Evolutionary conservation across 2,329 filamentous ascomycete genomes (phyloP).

Genomic region (Trichoderma brevicompactum): DNA sequence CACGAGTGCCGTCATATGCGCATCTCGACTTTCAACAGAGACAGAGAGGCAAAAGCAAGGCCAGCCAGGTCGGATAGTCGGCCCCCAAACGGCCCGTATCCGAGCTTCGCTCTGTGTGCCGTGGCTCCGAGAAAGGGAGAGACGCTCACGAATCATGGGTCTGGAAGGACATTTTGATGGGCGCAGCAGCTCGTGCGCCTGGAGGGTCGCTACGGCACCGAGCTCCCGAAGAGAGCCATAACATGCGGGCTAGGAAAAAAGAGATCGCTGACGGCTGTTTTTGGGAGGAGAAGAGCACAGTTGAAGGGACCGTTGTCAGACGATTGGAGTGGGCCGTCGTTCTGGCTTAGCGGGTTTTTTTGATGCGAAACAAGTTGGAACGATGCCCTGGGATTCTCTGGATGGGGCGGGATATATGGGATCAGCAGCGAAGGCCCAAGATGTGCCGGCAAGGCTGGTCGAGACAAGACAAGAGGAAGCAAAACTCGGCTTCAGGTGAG

Average conservation of each 20-base stretch:
- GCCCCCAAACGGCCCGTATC: conserved; percentile 15
- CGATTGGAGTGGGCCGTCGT: conserved; percentile 1
- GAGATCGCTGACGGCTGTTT: too few species aligned
- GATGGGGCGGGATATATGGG: not conserved
- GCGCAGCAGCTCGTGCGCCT: not conserved
- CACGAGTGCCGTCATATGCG: conserved; percentile 23
- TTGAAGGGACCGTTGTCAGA: not conserved
- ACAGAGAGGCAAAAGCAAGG: conserved; percentile 1
- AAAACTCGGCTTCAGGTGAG: too few species aligned
- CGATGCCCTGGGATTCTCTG: too few species aligned
- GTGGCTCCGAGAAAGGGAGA: conserved; percentile 18
- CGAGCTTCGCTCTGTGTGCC: conserved; percentile 1
- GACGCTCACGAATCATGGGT: not conserved
- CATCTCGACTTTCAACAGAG: not conserved
- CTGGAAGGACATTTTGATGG: conserved; percentile 15
- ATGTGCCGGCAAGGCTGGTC: conserved; percentile 21
- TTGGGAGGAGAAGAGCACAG: too few species aligned
- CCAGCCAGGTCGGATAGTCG: conserved; percentile 8
- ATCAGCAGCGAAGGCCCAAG: conserved; percentile 11
- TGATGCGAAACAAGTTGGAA: conserved; percentile 15
- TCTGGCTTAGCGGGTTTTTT: not conserved
- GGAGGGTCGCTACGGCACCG: conserved; percentile 17
- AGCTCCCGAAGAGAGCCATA: conserved; percentile 2
- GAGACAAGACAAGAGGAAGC: conserved; percentile 1
- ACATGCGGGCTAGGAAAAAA: too few species aligned